Evolutionary conservation across 1,284 basidiomycete genomes (phyloP).

Genomic region (Apiotrichum veenhuisii): DNA sequence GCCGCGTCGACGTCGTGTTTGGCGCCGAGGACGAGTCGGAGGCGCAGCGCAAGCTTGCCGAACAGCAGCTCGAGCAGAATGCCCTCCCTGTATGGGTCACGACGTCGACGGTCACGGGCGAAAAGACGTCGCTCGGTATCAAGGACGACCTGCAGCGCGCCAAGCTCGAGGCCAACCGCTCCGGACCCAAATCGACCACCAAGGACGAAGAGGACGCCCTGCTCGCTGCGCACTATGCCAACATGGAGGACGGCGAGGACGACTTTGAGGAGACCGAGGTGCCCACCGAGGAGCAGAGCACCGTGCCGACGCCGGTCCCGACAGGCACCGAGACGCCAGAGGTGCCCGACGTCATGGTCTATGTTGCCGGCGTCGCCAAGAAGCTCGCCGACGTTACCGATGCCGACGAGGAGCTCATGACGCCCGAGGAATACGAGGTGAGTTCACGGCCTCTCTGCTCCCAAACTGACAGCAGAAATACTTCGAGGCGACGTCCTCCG

Average conservation of each 20-base stretch:
- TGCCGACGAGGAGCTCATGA: conserved; percentile 48
- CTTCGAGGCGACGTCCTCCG: conserved; percentile 12
- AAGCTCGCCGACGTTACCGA: conserved; percentile 43
- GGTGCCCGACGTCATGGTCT: conserved; percentile 5
- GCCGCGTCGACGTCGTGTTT: conserved; percentile 65
- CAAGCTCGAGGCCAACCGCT: conserved; percentile 4
- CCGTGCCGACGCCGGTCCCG: background rate
- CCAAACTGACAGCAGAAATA: conserved; percentile 2
- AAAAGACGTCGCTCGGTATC: conserved; percentile 75
- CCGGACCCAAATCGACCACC: conserved; percentile 1
- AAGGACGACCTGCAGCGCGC: conserved; percentile 22
- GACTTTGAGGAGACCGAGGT: conserved; percentile 17
- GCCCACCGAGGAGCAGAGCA: background rate
- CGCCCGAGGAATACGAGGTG: conserved; percentile 48
- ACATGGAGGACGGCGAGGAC: conserved; percentile 26
- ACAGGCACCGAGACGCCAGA: background rate
- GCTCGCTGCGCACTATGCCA: conserved; percentile 31
- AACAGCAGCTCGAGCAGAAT: conserved; percentile 82
- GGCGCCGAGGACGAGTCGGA: conserved; percentile 77
- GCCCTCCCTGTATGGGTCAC: conserved; percentile 88
- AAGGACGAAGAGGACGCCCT: conserved; percentile 31
- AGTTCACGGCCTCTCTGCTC: background rate
- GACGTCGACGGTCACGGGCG: conserved; percentile 88
- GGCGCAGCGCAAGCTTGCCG: conserved; percentile 66
- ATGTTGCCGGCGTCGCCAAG: conserved; percentile 43